Evolutionary conservation across 352 stramenopile species (phyloP), one percentile per base, ranked within the genome.

Genomic region (Phytophthora pinifolia): DNA sequence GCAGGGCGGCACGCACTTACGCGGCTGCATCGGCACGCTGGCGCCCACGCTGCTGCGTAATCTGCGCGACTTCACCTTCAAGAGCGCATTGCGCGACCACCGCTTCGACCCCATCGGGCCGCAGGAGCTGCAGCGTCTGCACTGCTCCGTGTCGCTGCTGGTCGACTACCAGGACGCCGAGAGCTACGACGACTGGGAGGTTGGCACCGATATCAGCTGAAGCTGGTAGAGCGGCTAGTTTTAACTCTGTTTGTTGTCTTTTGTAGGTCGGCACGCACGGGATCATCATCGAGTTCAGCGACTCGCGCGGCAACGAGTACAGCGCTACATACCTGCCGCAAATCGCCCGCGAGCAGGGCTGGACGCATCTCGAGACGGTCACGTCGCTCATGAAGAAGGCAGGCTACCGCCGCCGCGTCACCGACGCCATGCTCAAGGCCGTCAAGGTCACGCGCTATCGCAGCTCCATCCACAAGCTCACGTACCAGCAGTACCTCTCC

Each of bases 111-210:
- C 83, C 33, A 93, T 93, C 47, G 47, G 46, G 17, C 77, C 81
- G 1, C 67, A 83, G 33, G 83, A 93, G 53, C 60, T 93, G 12
- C 67, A 83, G 3, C 67, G 66, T 9, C 60, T 93, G 29, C 75
- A 81, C 55, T 91, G 81, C 69, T 88, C 80, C 6, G 83, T 93
- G 62, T 93, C 83, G 27, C 62, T 93, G 58, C 80, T 93, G 66
- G 63, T 92, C 43, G 75, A 91, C 75, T 92, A 88, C 55, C 62
- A 93, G 51, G 79, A 86, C 48, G 76, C 64, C 14, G 68, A 84
- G 27, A 71, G 86, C 59, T 93, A 83, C 54, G 76, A 89, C 46
- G 83, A 93, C 67, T 93, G 83, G 83, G 74, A 89, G 75, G 80
- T 93, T 14, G 9, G 52, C 12, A 22, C 25, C 25, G 25, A 29